These are phyloP conservation scores for Albugo candida DNA, from an alignment of 352 stramenopile genomes.

Conservation along the genomic window DNA sequence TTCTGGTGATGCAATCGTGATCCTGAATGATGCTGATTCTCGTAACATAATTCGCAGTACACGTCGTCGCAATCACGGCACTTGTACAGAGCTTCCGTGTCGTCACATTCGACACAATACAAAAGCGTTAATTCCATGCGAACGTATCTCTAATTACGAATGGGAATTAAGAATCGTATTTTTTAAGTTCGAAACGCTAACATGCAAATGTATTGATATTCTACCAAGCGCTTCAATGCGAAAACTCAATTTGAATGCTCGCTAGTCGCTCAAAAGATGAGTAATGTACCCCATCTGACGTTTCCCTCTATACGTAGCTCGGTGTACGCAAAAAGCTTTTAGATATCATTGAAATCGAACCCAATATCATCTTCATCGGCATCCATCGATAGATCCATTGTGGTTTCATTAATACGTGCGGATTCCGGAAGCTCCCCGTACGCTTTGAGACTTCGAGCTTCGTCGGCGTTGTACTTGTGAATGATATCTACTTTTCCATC, in stretches of 20 bases:
- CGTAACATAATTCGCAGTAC: constrained; percentile 63
- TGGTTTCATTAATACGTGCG: constrained; percentile 77
- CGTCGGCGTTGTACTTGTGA: constrained; percentile 96
- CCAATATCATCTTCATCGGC: constrained; percentile 76
- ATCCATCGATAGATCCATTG: constrained; percentile 72
- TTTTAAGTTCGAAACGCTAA: too few relatives aligned
- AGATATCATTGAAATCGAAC: constrained; percentile 84
- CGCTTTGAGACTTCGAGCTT: constrained; percentile 97
- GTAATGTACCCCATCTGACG: too few relatives aligned
- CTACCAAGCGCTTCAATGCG: too few relatives aligned
- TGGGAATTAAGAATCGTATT: too few relatives aligned
- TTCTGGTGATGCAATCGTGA: constrained; percentile 23
- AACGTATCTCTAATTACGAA: too few relatives aligned
- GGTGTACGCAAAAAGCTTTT: constrained; percentile 9
- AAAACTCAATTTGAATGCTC: too few relatives aligned
- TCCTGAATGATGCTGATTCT: constrained; percentile 44
- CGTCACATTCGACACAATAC: constrained; percentile 75
- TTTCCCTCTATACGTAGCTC: too few relatives aligned
- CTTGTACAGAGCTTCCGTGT: constrained; percentile 40
- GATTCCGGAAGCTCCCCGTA: constrained; percentile 99
- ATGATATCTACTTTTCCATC: constrained; percentile 99
- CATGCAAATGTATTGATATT: too few relatives aligned
- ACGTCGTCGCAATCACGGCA: constrained; percentile 50
- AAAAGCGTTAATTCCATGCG: not conserved
- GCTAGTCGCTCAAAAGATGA: too few relatives aligned